These are phyloP conservation scores for Heliamphora pulchella DNA, from an alignment of 179 eudicot species.

Conservation along the genomic window DNA sequence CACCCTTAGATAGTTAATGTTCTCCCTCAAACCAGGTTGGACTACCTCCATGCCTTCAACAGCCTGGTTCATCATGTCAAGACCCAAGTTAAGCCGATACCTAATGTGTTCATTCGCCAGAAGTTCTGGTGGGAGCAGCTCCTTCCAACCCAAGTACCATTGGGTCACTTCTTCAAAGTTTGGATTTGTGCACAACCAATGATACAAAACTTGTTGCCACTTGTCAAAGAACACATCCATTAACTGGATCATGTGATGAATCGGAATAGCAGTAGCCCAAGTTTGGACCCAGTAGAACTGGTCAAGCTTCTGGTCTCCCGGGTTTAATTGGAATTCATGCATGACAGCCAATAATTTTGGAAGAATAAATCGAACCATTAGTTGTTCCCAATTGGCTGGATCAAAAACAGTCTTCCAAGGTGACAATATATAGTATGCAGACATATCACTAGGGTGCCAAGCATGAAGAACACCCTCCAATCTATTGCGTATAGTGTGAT, in stretches of 20 bases:
- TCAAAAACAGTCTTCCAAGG: slow-evolving; percentile 72
- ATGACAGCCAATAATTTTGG: slow-evolving; percentile 45
- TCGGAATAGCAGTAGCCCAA: slow-evolving; percentile 50
- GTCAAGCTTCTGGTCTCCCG: slow-evolving; percentile 52
- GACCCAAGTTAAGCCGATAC: slow-evolving; percentile 35
- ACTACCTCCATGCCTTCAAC: slow-evolving; percentile 54
- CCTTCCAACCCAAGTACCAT: slow-evolving; percentile 57
- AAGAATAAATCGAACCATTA: slow-evolving; percentile 48
- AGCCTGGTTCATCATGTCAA: slow-evolving; percentile 64
- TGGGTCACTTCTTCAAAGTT: slow-evolving; percentile 46
- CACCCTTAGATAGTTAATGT: slow-evolving; percentile 39
- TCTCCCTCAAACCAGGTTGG: slow-evolving; percentile 57
- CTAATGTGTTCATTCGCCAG: slow-evolving; percentile 46
- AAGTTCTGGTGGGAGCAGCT: slow-evolving; percentile 45
- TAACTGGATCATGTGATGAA: slow-evolving; percentile 47
- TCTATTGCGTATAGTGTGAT: slow-evolving; percentile 41
- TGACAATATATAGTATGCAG: slow-evolving; percentile 46
- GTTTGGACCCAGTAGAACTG: slow-evolving; percentile 45
- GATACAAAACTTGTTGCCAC: slow-evolving; percentile 60
- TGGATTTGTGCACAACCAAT: slow-evolving; percentile 46
- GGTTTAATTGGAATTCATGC: slow-evolving; percentile 54
- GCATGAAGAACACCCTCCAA: slow-evolving; percentile 53
- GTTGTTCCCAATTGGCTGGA: slow-evolving; percentile 54
- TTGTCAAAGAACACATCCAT: slow-evolving; percentile 58
- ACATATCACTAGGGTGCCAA: slow-evolving; percentile 62